Base-by-base conservation (phyloP, 1,284 basidiomycete genomes). In the Rhodotorula sp. region DNA sequence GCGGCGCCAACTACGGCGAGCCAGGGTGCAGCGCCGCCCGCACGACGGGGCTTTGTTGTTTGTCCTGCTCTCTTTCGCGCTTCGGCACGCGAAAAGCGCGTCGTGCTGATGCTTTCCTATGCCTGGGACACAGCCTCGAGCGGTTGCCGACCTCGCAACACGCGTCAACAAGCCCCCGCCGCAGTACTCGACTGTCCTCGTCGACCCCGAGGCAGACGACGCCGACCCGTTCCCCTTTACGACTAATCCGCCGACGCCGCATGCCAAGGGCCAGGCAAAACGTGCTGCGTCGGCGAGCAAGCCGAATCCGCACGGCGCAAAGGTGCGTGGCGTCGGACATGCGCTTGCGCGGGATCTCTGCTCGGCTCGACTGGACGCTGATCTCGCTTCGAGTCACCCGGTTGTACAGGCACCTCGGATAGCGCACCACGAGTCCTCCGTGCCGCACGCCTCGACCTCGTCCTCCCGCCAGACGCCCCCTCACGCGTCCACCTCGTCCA, bases 191-290 rank as follows among this genome's bases (percentile, higher is more conserved):
- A 42, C 68, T 27, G 65, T 61, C 42, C 67, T 70, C 48, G 61
- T 61, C 63, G 66, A 68, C 48, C 27, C 23, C 1, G 66, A 59
- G 17, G 67, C 9, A 34, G 68, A 66, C 46, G 69, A 68, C 41
- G 48, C 61, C 21, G 58, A 45, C 17, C 65, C 71, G 2, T 72
- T 74, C 66, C 65, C 64, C 19, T 74, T 72, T 52, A 67, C 71
- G 27, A 74, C 74, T 2, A 68, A 73, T 42, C 74, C 74, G 44
- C 74, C 74, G 1, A 75, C 71, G 3, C 71, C 74, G 21, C 66
- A 72, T 25, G 71, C 46, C 10, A 16, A 45, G 7, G 44, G 44
- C 5, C 58, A 60, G 46, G 3, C 56, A n/a, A 67, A 27, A n/a
- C 34, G 49, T 9, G 52, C 19, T 16, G 52, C 52, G 52, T 42